A percentile compares a stretch with the other conserved stretches of the same genome.
Conservation (phyloP, 192 early-diverging fungal genomes). For the Coemansia sp. region DNA sequence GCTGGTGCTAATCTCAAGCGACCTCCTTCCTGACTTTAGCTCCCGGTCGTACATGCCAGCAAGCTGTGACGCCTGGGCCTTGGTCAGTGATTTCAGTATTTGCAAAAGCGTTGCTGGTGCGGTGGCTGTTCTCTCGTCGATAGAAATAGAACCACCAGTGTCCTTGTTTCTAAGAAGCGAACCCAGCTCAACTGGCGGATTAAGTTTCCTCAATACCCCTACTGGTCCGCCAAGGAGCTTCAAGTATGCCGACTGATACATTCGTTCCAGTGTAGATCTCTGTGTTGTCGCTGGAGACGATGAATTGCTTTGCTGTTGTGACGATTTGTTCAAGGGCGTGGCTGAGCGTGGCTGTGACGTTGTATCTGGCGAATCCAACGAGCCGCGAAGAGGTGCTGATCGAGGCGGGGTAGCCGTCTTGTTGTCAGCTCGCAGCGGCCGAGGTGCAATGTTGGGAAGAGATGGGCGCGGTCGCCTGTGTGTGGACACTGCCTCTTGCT, state of each 20-base stretch:
- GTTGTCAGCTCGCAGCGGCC: not conserved
- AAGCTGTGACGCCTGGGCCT: slow-evolving; percentile 46
- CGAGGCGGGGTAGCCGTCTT: not conserved
- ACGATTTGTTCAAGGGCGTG: not conserved
- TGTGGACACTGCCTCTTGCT: not conserved
- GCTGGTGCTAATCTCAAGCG: slow-evolving; percentile 10
- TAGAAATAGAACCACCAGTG: not conserved
- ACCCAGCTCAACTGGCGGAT: slow-evolving; percentile 42
- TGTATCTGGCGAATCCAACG: slow-evolving; percentile 10
- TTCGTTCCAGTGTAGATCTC: slow-evolving; percentile 38
- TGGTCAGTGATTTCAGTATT: slow-evolving; percentile 49
- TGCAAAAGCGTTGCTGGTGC: slow-evolving; percentile 20
- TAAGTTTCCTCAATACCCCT: slow-evolving; percentile 34
- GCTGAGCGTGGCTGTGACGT: not conserved
- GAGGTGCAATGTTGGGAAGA: slow-evolving; percentile 30
- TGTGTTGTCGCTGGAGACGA: slow-evolving; percentile 8
- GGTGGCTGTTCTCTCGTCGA: not conserved
- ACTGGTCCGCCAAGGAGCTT: slow-evolving; percentile 40
- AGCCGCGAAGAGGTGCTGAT: slow-evolving; percentile 15
- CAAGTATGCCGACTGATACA: slow-evolving; percentile 54
- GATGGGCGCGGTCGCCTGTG: slow-evolving; percentile 20
- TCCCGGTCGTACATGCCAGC: slow-evolving; percentile 46
- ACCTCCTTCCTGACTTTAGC: not conserved
- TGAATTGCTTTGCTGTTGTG: not conserved
- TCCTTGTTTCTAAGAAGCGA: slow-evolving; percentile 13